Evolutionary conservation across 2,329 filamentous ascomycete genomes (phyloP), one percentile per base, ranked within the genome.

Genomic region (Phaeomoniella chlamydospora): DNA sequence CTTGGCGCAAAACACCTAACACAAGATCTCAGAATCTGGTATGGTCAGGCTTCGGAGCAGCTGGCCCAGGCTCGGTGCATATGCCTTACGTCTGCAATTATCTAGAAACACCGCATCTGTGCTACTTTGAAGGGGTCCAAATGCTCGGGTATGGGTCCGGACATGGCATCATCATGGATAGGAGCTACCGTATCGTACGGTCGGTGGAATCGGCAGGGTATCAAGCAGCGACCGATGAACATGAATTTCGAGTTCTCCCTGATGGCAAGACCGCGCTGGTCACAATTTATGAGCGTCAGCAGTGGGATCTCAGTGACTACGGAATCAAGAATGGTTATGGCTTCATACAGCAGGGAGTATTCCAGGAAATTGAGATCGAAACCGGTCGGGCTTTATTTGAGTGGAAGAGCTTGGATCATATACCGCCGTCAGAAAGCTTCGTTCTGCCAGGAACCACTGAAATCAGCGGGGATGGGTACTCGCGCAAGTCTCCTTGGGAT

Each of bases 381-480:
- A 67, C 62, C 5, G 69, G 70, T 2, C 56, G 64, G 29, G 50
- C 76, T 3, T 41, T 74, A 9, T 76, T 75, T 42, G 70, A 76
- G 43, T 76, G 72, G 72, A 61, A 60, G 18, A 68, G 65, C 42
- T 52, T 74, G 6, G 68, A 74, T 38, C 67, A 74, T 48, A 57
- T 72, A n/a, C 60, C 65, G 42, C 64, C 63, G 1, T 57, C 57
- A 2, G 51, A 56, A 26, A 62, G 58, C 35, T 69, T 64, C 51
- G 67, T 64, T 22, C 53, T 55, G 38, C 62, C 65, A 4, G 51
- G 50, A 15, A 55, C 58, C 18, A 60, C 58, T 10, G 58, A 61
- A 42, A 59, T 58, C 4, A 59, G 62, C 18, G 65, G 66, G n/a
- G 59, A 63, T 18, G 67, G 64, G 15, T 45, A 67, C 38, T 52